Conservation (phyloP, 768 basidiomycete species). For the Lactifluus pinguis region DNA sequence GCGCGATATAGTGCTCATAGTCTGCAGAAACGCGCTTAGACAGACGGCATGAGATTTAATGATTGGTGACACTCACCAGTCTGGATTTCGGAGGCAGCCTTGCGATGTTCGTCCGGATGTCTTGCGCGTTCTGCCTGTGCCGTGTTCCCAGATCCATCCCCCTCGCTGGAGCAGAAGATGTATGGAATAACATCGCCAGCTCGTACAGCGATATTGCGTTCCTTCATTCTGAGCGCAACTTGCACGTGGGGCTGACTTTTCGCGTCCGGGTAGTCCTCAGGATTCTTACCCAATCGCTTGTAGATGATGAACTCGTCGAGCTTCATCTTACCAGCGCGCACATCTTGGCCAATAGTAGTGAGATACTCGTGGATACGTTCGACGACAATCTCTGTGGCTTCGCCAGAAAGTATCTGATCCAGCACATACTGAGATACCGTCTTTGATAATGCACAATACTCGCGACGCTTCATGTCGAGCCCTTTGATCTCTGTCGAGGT, state of each 20-base stretch:
- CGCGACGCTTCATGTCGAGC: conserved; percentile 97
- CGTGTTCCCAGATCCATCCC: conserved; percentile 58
- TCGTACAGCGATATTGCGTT: conserved; percentile 69
- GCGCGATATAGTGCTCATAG: conserved; percentile 82
- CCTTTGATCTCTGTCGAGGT: conserved; percentile 90
- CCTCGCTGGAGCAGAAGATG: conserved; percentile 78
- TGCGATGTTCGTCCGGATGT: conserved; percentile 88
- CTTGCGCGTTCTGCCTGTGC: conserved; percentile 85
- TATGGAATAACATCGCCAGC: conserved; percentile 94
- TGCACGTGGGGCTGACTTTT: conserved; percentile 96
- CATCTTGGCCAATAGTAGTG: conserved; percentile 60
- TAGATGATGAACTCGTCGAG: conserved; percentile 92
- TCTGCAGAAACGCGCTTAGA: conserved; percentile 37
- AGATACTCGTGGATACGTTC: conserved; percentile 92
- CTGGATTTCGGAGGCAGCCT: conserved; percentile 51
- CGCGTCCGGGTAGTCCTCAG: conserved; percentile 93
- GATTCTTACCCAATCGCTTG: conserved; percentile 97
- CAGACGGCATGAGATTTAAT: background rate
- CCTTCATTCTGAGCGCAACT: conserved; percentile 86
- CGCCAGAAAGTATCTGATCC: conserved; percentile 85
- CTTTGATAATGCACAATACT: conserved; percentile 89
- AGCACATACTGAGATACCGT: conserved; percentile 89
- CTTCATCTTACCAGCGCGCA: conserved; percentile 67
- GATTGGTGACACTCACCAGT: conserved; percentile 50
- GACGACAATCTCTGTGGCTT: conserved; percentile 81